Conservation (phyloP, 805 yeast genomes). For the Hanseniaspora lachancei region DNA sequence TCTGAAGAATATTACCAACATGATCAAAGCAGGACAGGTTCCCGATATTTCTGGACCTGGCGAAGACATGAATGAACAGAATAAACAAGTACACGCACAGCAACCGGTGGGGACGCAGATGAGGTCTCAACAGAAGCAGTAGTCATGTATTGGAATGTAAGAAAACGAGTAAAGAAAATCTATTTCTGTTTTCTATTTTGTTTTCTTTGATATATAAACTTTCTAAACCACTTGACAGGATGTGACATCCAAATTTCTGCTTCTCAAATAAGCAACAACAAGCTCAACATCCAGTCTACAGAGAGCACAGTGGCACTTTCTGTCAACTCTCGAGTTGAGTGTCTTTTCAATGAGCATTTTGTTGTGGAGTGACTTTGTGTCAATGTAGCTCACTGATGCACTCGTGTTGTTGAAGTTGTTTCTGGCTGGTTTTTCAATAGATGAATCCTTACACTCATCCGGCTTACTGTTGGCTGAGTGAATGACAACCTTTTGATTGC, state of each 20-base stretch:
- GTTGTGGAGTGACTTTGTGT: background rate
- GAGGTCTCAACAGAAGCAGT: background rate
- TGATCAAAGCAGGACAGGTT: conserved; percentile 7
- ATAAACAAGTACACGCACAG: background rate
- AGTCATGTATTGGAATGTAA: background rate
- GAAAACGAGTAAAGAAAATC: too few relatives aligned
- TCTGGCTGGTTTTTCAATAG: background rate
- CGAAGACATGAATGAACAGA: conserved; percentile 1
- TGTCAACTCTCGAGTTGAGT: background rate
- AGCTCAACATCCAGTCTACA: conserved; percentile 7
- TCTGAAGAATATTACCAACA: background rate
- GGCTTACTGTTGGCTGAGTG: background rate
- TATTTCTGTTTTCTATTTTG: too few relatives aligned
- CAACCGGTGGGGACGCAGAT: background rate
- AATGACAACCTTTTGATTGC: background rate
- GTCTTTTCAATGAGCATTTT: background rate
- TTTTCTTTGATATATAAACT: background rate
- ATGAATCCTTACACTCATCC: background rate
- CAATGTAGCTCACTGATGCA: background rate
- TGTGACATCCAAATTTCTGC: background rate
- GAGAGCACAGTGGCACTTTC: conserved; percentile 2
- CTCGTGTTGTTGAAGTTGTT: background rate
- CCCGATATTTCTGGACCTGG: background rate
- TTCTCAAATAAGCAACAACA: conserved; percentile 1
- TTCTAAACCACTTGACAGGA: background rate